Base-by-base conservation (phyloP, 805 yeast genomes). In the Zygosaccharomyces kombuchaensis region DNA sequence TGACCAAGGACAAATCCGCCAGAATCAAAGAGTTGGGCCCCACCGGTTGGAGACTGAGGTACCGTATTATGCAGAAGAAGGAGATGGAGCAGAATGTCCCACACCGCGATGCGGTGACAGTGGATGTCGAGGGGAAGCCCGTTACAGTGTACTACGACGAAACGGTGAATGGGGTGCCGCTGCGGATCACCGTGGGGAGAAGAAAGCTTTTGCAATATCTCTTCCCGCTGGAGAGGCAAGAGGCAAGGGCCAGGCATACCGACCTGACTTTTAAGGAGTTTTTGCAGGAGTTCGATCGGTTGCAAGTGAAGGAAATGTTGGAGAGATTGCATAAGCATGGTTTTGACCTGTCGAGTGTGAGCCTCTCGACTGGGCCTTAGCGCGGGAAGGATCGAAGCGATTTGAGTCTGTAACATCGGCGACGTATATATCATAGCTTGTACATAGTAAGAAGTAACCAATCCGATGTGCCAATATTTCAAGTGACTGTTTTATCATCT, bases 11-110 rank as follows among this genome's bases (percentile, higher is more conserved):
- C 48, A 87, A 85, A 55, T 73, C 95, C 5, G 95, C 95, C 2
- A 77, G 99, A 70, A 74, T 87, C 53, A 93, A 93, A 71, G 96
- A 93, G 63, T 71, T 93, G 60, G 99, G 99, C 0, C 84, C 90
- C 44, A 73, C 78, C 46, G 99, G 98, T 27, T 93, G 98, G 98
- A 78, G 78, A 57, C 73, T 93, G 55, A 83, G 91, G 60, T 90
- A 84, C 65, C 77, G 80, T 46, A 81, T 93, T 12, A 65, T 91
- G 59, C 68, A 67, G 57, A 64, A 66, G 47, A 60, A 67, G 57
- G 69, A 69, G 56, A 73, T 42, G 9, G 40, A 34, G 42, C 70
- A 67, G 46, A 68, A 67, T 50, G 71, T 73, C 48, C 66, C 68
- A 45, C 72, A 71, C 45, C 63, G 61, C 49, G 62, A 63, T 36